phyloP scores from a whole-genome alignment of 2,329 filamentous ascomycete species.

The Aspergillus sp. region DNA sequence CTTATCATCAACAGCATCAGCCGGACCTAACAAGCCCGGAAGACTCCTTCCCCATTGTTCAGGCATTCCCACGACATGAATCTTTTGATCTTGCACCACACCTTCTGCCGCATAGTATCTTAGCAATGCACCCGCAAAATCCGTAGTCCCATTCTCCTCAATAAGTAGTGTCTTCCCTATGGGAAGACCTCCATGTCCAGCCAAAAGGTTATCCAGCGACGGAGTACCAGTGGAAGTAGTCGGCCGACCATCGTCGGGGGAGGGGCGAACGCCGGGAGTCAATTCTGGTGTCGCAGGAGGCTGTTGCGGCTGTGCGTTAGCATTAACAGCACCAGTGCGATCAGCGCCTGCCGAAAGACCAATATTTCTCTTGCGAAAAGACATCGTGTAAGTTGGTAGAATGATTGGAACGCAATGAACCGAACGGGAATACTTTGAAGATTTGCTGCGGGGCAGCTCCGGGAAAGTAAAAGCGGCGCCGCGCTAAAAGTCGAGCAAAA shows the following conservation, averaged over 20 bases:
- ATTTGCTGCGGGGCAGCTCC: constrained; percentile 28
- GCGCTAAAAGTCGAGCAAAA: constrained; percentile 28
- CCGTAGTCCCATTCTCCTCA: constrained; percentile 88
- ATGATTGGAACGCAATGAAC: constrained; percentile 3
- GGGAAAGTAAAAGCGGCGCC: constrained; percentile 27
- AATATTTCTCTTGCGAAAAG: constrained; percentile 69
- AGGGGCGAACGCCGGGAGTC: constrained; percentile 69
- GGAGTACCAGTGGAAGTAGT: constrained; percentile 90
- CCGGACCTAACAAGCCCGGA: constrained; percentile 66
- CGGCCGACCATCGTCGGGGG: constrained; percentile 80
- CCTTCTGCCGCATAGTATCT: constrained; percentile 93
- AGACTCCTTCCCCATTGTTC: constrained; percentile 82
- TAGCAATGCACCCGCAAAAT: constrained; percentile 82
- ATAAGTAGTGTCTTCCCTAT: constrained; percentile 79
- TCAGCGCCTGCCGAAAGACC: constrained; percentile 50
- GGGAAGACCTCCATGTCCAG: constrained; percentile 81
- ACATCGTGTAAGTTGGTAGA: constrained; percentile 50
- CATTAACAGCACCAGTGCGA: constrained; percentile 35
- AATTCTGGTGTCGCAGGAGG: constrained; percentile 32
- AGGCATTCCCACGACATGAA: constrained; percentile 80
- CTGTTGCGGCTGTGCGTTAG: constrained; percentile 27
- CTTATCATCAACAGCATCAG: constrained; percentile 49
- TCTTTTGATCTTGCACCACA: constrained; percentile 82
- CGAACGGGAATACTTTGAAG: constrained; percentile 15
- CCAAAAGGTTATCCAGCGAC: constrained; percentile 80